Conservation (phyloP, 331 rosid species). For the Acacia concinna region DNA sequence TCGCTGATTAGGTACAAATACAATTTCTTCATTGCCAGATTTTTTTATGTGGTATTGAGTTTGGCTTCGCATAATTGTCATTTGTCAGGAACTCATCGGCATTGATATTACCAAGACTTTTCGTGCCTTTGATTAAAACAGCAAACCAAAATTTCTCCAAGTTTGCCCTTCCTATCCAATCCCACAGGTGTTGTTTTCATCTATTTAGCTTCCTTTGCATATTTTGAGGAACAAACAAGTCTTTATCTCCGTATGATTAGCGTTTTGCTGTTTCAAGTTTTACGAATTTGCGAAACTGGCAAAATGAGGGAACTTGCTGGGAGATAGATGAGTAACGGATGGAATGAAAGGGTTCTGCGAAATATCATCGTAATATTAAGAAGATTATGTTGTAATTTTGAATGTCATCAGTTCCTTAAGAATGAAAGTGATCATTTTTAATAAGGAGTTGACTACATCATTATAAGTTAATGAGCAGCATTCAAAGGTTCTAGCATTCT, state of each 20-base stretch:
- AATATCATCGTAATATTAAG: no score
- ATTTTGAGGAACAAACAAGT: not conserved
- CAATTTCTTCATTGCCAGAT: slow-evolving; percentile 9
- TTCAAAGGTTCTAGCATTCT: no score
- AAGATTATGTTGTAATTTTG: not conserved
- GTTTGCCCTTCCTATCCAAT: slow-evolving; percentile 41
- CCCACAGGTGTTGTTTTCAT: slow-evolving; percentile 49
- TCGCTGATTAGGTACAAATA: slow-evolving; percentile 46
- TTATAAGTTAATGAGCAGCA: not conserved
- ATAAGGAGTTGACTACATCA: not conserved
- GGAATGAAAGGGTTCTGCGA: not conserved
- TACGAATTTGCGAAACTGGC: not conserved
- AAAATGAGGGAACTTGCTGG: not conserved
- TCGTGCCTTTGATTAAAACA: slow-evolving; percentile 42
- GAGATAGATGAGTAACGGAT: not conserved
- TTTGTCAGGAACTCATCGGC: slow-evolving; percentile 48
- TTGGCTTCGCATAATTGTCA: slow-evolving; percentile 27
- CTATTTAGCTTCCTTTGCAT: not conserved
- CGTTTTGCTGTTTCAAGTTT: not conserved
- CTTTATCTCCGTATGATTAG: not conserved
- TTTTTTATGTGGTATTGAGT: not conserved
- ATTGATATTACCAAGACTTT: slow-evolving; percentile 50
- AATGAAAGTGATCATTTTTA: not conserved
- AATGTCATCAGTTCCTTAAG: not conserved
- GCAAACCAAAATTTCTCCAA: slow-evolving; percentile 43